Percentiles rank a stretch among this genome's conserved stretches.
phyloP scores from a whole-genome alignment of 805 yeast genomes.

The Wickerhamiella brachini region DNA sequence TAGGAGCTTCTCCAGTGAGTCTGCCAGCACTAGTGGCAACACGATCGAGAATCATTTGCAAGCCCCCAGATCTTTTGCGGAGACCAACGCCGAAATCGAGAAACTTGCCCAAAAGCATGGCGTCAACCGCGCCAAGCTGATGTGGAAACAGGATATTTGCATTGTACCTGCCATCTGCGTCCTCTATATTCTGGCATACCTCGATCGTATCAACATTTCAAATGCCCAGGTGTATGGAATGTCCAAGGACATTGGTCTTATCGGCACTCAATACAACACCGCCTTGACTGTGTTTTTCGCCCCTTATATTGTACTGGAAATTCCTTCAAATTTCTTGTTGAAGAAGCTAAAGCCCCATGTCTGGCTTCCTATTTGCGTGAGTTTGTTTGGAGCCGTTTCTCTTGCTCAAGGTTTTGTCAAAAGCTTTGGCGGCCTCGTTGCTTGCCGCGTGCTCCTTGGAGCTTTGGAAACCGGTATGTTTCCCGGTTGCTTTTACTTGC shows the following conservation, averaged over 20 bases:
- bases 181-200: slow-evolving; percentile 58
- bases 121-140: slow-evolving; percentile 40
- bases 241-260: slow-evolving; percentile 37
- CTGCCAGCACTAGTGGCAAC: neutral
- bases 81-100: slow-evolving; percentile 7
- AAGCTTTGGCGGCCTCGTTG: slow-evolving; percentile 44
- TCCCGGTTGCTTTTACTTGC: slow-evolving; percentile 60
- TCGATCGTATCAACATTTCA: slow-evolving; percentile 72
- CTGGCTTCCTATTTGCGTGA: slow-evolving; percentile 47
- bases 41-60: neutral
- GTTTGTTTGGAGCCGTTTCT: slow-evolving; percentile 47
- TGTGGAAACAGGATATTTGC: slow-evolving; percentile 53
- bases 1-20: neutral
- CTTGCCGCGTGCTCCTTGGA: slow-evolving; percentile 54
- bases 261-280: slow-evolving; percentile 46
- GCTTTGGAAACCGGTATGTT: slow-evolving; percentile 57
- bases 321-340: slow-evolving; percentile 48
- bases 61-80: neutral
- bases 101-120: slow-evolving; percentile 32
- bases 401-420: slow-evolving; percentile 53
- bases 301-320: slow-evolving; percentile 51
- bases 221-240: slow-evolving; percentile 68
- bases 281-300: slow-evolving; percentile 60
- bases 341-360: slow-evolving; percentile 48
- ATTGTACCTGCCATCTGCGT: slow-evolving; percentile 65